phyloP scores from a whole-genome alignment of 257 asterid genomes.

The Jacaranda copaia region DNA sequence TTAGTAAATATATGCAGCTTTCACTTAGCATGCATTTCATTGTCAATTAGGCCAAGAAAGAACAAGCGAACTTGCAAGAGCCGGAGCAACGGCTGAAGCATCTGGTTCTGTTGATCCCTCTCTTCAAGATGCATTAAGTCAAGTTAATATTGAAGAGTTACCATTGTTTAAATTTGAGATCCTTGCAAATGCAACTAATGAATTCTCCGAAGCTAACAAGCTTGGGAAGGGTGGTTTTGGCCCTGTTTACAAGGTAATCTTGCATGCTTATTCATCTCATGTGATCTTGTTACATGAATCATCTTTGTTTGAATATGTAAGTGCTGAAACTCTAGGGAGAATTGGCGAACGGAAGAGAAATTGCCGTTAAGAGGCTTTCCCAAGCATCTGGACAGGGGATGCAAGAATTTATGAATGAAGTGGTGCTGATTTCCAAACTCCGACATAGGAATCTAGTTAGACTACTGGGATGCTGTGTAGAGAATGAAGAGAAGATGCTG shows the following conservation, averaged over 20 bases:
- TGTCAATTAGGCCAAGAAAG: slow-evolving; percentile 40
- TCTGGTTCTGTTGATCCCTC: slow-evolving; percentile 27
- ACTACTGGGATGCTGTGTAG: slow-evolving; percentile 50
- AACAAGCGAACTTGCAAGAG: slow-evolving; percentile 13
- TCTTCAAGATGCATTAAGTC: slow-evolving; percentile 36
- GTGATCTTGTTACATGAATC: neutral
- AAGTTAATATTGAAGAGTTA: slow-evolving; percentile 43
- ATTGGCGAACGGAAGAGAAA: slow-evolving; percentile 46
- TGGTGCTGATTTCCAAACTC: slow-evolving; percentile 55
- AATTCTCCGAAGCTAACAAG: slow-evolving; percentile 41
- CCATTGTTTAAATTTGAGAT: slow-evolving; percentile 43
- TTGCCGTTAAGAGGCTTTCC: slow-evolving; percentile 61
- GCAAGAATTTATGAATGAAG: slow-evolving; percentile 56
- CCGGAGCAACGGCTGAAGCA: slow-evolving; percentile 17
- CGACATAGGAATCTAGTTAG: slow-evolving; percentile 59
- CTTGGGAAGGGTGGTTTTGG: slow-evolving; percentile 63
- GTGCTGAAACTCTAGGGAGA: slow-evolving; percentile 41
- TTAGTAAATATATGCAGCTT: neutral
- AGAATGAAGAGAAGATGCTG: slow-evolving; percentile 50
- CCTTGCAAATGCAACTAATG: slow-evolving; percentile 46
- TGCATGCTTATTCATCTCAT: neutral
- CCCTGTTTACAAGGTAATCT: slow-evolving; percentile 43
- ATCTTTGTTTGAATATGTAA: neutral
- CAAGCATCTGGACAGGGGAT: slow-evolving; percentile 50
- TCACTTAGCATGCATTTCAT: slow-evolving; percentile 20